Percentiles rank a stretch among this genome's conserved stretches.
Conservation (phyloP, 2,329 filamentous ascomycete species). For the Ceratocystis ficicola region DNA sequence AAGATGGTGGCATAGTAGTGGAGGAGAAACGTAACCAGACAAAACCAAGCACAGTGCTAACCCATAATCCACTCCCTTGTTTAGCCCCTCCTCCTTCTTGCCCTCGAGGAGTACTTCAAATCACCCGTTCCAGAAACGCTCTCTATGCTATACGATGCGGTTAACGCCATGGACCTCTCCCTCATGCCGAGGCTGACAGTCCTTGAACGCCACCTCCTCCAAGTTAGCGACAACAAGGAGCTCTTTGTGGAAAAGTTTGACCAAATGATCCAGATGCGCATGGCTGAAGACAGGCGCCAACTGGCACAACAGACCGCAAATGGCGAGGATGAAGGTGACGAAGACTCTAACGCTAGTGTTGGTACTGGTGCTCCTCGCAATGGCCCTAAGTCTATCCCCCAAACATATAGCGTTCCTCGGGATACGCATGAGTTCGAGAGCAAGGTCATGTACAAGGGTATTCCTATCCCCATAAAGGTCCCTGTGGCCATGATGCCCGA, state of each 20-base stretch:
- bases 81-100: constrained; percentile 75
- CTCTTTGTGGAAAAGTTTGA: constrained; percentile 97
- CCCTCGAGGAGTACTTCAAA: constrained; percentile 94
- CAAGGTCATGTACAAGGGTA: constrained; percentile 87
- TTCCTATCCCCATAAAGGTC: constrained; percentile 92
- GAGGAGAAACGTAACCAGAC: too few relatives aligned
- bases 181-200: constrained; percentile 76
- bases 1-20: too few relatives aligned
- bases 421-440: constrained; percentile 98
- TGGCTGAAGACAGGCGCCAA: constrained; percentile 49
- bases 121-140: constrained; percentile 78
- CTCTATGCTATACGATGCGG: constrained; percentile 74
- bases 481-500: constrained; percentile 88
- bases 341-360: constrained; percentile 27
- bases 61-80: not conserved
- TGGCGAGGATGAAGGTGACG: constrained; percentile 36
- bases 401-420: constrained; percentile 62
- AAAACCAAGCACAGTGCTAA: too few relatives aligned
- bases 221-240: constrained; percentile 86
- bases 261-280: constrained; percentile 75
- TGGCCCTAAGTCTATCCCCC: constrained; percentile 34
- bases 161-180: constrained; percentile 94
- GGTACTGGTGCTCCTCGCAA: constrained; percentile 53
- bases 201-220: constrained; percentile 73
- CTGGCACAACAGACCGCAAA: constrained; percentile 26